These are phyloP conservation scores for Typha latifolia DNA, from an alignment of 176 grass and related monocot genomes.

Conservation along the genomic window DNA sequence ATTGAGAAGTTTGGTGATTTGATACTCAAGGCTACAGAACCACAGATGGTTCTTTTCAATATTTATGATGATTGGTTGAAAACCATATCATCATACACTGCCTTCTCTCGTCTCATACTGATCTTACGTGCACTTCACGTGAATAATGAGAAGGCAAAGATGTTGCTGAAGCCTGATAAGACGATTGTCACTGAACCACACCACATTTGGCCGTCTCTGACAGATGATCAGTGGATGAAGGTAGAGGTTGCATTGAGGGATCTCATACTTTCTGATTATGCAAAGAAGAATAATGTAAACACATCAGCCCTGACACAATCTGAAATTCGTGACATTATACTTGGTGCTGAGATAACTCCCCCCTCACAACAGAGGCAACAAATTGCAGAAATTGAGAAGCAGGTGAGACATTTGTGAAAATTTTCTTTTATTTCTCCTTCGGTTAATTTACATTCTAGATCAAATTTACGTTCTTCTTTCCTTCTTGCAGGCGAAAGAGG, in stretches of 20 bases:
- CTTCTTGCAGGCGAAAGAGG: constrained; percentile 60
- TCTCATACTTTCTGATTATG: constrained; percentile 96
- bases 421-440: constrained; percentile 1
- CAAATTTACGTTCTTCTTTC: no score
- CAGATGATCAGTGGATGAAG: constrained; percentile 97
- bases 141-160: constrained; percentile 98
- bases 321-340: constrained; percentile 98
- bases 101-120: constrained; percentile 87
- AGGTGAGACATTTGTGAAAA: constrained; percentile 29
- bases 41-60: constrained; percentile 96
- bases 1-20: constrained; percentile 99
- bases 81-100: constrained; percentile 97
- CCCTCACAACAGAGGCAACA: constrained; percentile 96
- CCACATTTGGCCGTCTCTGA: constrained; percentile 93
- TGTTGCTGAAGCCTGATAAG: constrained; percentile 96
- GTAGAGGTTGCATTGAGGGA: constrained; percentile 96
- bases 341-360: constrained; percentile 98
- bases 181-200: constrained; percentile 90
- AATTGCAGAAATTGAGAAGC: constrained; percentile 98
- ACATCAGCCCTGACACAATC: constrained; percentile 94
- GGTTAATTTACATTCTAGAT: neutral
- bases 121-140: constrained; percentile 92
- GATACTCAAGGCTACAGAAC: constrained; percentile 94
- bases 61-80: constrained; percentile 99
- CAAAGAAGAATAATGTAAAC: constrained; percentile 98